Evolutionary conservation across 2,329 filamentous ascomycete genomes (phyloP).

Genomic region (Trichoderma aggressivum): DNA sequence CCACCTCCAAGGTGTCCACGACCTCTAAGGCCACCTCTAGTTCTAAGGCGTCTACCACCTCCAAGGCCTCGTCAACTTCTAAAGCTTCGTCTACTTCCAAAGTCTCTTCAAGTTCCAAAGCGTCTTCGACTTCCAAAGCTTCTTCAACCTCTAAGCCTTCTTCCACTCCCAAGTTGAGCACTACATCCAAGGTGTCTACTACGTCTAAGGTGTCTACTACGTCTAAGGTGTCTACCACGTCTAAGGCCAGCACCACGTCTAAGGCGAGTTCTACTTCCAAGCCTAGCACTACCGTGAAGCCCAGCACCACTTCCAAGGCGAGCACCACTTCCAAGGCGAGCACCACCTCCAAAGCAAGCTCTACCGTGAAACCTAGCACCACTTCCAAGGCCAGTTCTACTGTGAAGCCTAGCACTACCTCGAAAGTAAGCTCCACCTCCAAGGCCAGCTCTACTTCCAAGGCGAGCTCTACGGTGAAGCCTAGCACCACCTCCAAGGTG

Average conservation of each 20-base stretch:
- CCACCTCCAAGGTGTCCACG: not conserved
- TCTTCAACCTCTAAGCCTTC: not conserved
- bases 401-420: not conserved
- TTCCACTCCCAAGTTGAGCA: not conserved
- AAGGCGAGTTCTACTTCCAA: not conserved
- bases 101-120: not conserved
- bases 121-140: not conserved
- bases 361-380: not conserved
- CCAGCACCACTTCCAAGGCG: not conserved
- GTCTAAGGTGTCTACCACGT: conserved; percentile 7
- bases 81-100: not conserved
- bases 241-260: not conserved
- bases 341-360: not conserved
- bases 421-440: not conserved
- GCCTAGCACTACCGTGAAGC: not conserved
- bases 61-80: not conserved
- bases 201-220: not conserved
- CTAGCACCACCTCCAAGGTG: conserved; percentile 3
- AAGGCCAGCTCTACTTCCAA: not conserved
- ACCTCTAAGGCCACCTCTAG: not conserved
- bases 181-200: conserved; percentile 2
- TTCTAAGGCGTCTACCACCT: not conserved
- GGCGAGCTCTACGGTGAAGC: not conserved
- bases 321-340: not conserved
- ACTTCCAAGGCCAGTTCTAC: not conserved